Evolutionary conservation across 1,284 basidiomycete genomes (phyloP).

Genomic region (Pseudomicrostroma phylloplanum): DNA sequence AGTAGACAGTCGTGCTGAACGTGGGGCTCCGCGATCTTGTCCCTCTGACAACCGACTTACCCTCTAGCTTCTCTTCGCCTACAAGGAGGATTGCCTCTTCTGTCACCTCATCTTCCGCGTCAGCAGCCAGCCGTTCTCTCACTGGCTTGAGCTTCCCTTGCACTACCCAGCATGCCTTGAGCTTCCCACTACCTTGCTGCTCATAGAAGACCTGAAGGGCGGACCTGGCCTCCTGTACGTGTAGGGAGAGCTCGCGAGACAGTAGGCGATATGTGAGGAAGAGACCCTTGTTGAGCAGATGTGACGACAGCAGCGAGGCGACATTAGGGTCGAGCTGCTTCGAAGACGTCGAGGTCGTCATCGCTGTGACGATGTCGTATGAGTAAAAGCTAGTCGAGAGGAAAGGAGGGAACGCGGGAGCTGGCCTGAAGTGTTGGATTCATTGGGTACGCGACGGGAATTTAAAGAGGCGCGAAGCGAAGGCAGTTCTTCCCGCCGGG

Average conservation of each 20-base stretch:
- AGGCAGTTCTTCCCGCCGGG: no score
- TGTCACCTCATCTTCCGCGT: neutral
- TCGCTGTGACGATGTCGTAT: no score
- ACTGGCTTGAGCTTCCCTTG: neutral
- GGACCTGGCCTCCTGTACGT: neutral
- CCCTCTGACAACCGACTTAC: neutral
- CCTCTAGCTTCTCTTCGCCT: constrained; percentile 5
- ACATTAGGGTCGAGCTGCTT: no score
- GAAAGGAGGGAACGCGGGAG: no score
- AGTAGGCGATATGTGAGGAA: constrained; percentile 5
- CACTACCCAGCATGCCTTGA: neutral
- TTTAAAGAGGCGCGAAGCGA: no score
- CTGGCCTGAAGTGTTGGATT: no score
- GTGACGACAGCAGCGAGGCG: no score
- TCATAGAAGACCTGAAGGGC: neutral
- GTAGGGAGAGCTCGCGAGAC: neutral
- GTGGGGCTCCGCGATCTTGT: neutral
- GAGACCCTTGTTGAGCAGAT: no score
- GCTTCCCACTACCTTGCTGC: neutral
- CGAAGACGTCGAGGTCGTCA: no score
- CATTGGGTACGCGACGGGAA: no score
- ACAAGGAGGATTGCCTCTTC: constrained; percentile 1
- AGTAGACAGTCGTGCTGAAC: neutral
- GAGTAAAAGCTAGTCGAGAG: no score
- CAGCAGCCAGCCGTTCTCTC: neutral